phyloP scores from a whole-genome alignment of 352 stramenopile genomes.

The Pilasporangium apinafurcum region DNA sequence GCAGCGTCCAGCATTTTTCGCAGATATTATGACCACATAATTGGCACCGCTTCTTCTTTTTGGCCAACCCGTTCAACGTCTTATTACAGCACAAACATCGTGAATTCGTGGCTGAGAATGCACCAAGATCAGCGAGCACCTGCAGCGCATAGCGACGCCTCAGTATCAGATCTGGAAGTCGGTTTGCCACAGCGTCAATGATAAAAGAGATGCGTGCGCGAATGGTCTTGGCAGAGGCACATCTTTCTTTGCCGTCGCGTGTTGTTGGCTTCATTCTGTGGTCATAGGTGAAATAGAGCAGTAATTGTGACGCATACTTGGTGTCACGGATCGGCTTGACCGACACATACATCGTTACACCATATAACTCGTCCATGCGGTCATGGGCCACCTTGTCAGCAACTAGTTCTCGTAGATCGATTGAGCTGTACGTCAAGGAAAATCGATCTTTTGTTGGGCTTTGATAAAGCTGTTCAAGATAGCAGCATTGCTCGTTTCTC shows the following conservation, averaged over 20 bases:
- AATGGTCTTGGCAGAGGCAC: conserved; percentile 17
- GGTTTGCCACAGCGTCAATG: conserved; percentile 19
- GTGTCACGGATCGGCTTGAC: conserved; percentile 24
- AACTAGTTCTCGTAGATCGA: conserved; percentile 17
- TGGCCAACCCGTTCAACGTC: conserved; percentile 19
- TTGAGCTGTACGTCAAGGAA: conserved; percentile 20
- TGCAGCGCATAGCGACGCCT: conserved; percentile 50
- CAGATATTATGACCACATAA: conserved; percentile 32
- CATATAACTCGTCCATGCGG: conserved; percentile 27
- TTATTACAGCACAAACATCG: conserved; percentile 55
- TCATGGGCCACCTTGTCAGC: conserved; percentile 32
- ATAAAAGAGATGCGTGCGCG: too few relatives aligned
- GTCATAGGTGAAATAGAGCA: conserved; percentile 26
- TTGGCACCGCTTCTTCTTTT: conserved; percentile 28
- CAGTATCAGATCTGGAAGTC: conserved; percentile 38
- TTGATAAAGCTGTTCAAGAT: conserved; percentile 20
- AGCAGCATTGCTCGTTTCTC: conserved; percentile 34
- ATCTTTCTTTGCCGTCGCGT: conserved; percentile 13
- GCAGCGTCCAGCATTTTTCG: conserved; percentile 22
- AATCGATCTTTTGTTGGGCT: conserved; percentile 11
- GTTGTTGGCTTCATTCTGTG: conserved; percentile 3
- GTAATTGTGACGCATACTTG: conserved; percentile 26
- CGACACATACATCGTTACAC: conserved; percentile 20
- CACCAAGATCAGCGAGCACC: conserved; percentile 33
- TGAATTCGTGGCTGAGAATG: conserved; percentile 38